A percentile compares a stretch with the other conserved stretches of the same genome.
Evolutionary conservation across 1,284 basidiomycete species (phyloP).

Genomic region (Cryptococcus jaspeensis): DNA sequence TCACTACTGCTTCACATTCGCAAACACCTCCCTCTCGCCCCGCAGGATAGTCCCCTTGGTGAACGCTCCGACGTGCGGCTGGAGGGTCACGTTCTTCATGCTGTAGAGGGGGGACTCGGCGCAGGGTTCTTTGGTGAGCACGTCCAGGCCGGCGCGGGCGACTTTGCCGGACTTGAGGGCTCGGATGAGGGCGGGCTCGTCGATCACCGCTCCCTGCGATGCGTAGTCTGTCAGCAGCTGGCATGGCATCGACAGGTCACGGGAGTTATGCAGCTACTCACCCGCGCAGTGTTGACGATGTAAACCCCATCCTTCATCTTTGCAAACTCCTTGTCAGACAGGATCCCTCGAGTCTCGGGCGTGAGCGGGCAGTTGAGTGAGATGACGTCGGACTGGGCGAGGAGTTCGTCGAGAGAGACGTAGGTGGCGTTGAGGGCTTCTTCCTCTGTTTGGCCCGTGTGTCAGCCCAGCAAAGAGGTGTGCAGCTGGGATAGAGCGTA

Average conservation of each 20-base stretch:
- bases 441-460: conserved; percentile 18
- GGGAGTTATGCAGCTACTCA: background rate
- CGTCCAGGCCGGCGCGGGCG: conserved; percentile 38
- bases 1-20: conserved; percentile 26
- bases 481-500: background rate
- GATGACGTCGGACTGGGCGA: conserved; percentile 38
- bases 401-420: conserved; percentile 41
- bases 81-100: conserved; percentile 23
- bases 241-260: background rate
- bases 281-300: conserved; percentile 46
- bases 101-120: conserved; percentile 11
- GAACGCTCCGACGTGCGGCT: conserved; percentile 30
- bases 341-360: conserved; percentile 27
- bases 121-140: conserved; percentile 38
- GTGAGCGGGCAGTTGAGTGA: conserved; percentile 39
- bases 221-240: background rate
- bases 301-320: conserved; percentile 46
- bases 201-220: conserved; percentile 33
- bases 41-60: conserved; percentile 21
- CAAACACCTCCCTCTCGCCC: conserved; percentile 25
- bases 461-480: background rate
- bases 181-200: conserved; percentile 41
- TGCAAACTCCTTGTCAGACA: conserved; percentile 37
- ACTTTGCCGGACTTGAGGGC: conserved; percentile 44
- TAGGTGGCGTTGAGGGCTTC: conserved; percentile 23